Percentiles rank a stretch among this genome's conserved stretches.
phyloP scores from a whole-genome alignment of 192 early-diverging fungal species.

The Funneliformis mosseae region DNA sequence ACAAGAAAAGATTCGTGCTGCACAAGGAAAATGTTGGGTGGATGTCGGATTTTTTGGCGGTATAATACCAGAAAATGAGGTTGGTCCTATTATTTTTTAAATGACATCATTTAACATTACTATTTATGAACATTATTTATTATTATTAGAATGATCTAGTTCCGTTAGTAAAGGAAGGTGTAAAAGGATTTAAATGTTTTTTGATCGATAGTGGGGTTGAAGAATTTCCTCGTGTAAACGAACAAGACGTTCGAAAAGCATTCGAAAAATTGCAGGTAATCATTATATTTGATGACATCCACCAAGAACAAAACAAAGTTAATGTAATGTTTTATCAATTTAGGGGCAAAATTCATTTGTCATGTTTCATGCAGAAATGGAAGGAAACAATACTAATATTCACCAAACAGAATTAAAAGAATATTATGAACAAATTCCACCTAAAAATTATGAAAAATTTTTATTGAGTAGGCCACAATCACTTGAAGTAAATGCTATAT shows the following conservation, averaged over 20 bases:
- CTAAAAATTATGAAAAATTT: constrained; percentile 64
- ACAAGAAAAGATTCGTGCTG: constrained; percentile 64
- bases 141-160: constrained; percentile 50
- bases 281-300: background rate
- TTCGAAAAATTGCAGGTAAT: constrained; percentile 64
- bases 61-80: constrained; percentile 71
- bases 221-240: constrained; percentile 81
- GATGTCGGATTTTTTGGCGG: constrained; percentile 83
- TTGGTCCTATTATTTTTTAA: background rate
- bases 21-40: constrained; percentile 70
- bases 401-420: constrained; percentile 40
- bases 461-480: constrained; percentile 68
- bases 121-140: background rate
- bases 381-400: constrained; percentile 12
- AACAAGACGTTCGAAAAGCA: constrained; percentile 64
- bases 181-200: constrained; percentile 84
- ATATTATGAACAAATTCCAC: constrained; percentile 50
- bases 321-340: background rate
- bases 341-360: constrained; percentile 53
- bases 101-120: background rate
- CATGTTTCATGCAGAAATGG: constrained; percentile 83
- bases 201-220: constrained; percentile 82
- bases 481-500: constrained; percentile 75
- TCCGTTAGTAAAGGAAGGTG: constrained; percentile 66
- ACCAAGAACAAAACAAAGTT: background rate